These are phyloP conservation scores for Lycium ferocissimum DNA, from an alignment of 257 asterid species.

Conservation along the genomic window DNA sequence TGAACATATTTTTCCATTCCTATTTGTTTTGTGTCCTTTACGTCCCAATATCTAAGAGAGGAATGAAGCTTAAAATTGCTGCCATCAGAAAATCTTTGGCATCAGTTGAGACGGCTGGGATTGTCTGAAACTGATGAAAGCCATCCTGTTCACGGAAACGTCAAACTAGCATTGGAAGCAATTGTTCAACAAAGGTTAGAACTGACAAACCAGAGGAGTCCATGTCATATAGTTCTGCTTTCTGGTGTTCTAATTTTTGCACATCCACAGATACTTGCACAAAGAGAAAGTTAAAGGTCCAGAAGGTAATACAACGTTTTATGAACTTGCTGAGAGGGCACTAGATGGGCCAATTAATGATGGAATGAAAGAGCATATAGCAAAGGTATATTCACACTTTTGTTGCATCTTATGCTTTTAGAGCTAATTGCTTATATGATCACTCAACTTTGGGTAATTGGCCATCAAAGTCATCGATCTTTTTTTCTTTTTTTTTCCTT, in stretches of 20 bases:
- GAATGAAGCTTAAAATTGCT: neutral
- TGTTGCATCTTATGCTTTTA: neutral
- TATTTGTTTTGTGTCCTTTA: neutral
- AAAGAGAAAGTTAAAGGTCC: conserved; percentile 85
- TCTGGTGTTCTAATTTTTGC: conserved; percentile 30
- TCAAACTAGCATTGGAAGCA: conserved; percentile 66
- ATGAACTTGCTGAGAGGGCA: conserved; percentile 98
- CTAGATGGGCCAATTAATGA: conserved; percentile 59
- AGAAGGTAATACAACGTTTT: conserved; percentile 64
- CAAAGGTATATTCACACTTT: conserved; percentile 54
- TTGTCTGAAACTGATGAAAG: conserved; percentile 73
- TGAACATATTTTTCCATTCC: neutral
- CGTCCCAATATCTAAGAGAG: neutral
- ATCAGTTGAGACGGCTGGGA: conserved; percentile 86
- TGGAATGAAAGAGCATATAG: conserved; percentile 61
- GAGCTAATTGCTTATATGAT: too few species aligned
- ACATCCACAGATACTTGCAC: conserved; percentile 69
- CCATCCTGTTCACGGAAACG: conserved; percentile 68
- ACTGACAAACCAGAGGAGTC: conserved; percentile 17
- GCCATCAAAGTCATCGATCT: too few species aligned
- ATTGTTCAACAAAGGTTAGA: conserved; percentile 92
- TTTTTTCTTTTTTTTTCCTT: too few species aligned
- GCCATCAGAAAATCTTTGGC: conserved; percentile 75
- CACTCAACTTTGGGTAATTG: too few species aligned
- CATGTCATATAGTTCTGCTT: neutral